Base-by-base conservation (phyloP, 495 filamentous ascomycete species). In the Aspergillus steynii region DNA sequence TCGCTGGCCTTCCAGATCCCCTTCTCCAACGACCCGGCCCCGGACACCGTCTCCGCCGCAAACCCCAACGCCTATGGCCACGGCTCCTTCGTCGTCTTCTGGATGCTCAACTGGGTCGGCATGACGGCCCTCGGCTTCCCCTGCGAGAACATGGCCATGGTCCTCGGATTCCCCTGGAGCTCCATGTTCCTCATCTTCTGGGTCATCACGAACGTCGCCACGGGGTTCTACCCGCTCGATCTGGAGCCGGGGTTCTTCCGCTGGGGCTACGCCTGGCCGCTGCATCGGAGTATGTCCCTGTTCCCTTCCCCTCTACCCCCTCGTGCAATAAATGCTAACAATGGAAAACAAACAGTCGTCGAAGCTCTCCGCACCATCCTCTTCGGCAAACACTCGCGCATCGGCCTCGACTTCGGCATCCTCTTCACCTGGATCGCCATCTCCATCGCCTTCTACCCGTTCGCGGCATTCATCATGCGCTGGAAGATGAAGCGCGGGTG, bases 251-350 rank as follows among this genome's bases (percentile, higher is more conserved):
- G 69, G 0, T 89, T 89, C 69, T 91, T 86, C 69, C 65, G 70
- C 2, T 91, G 87, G 85, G 88, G 88, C 0, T 88, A 87, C 75
- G 88, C 85, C 8, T 90, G 87, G 86, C 88, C 87, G n/a, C 72
- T 91, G 69, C 85, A 91, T 72, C 75, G 82, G 53, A 80, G 81
- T 83, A 68, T 66, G 77, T 75, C 45, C 26, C 50, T 8, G 3
- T 29, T 47, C 51, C 12, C 4, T 10, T 50, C 20, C 53, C 45
- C 32, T 28, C 1, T 37, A 50, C 55, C 25, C 20, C 20, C 20
- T 20, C 20, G 20, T 20, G 20, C 20, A 20, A n/a, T 32, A 28
- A 42, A 56, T 29, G 45, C 67, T 65, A 62, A 63, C 26, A 27
- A 9, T 20, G 2, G 3, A 32, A 14, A 15, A 8, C 10, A 29